Evolutionary conservation across 2,329 filamentous ascomycete genomes (phyloP).

Genomic region (Aspergillus flavus): DNA sequence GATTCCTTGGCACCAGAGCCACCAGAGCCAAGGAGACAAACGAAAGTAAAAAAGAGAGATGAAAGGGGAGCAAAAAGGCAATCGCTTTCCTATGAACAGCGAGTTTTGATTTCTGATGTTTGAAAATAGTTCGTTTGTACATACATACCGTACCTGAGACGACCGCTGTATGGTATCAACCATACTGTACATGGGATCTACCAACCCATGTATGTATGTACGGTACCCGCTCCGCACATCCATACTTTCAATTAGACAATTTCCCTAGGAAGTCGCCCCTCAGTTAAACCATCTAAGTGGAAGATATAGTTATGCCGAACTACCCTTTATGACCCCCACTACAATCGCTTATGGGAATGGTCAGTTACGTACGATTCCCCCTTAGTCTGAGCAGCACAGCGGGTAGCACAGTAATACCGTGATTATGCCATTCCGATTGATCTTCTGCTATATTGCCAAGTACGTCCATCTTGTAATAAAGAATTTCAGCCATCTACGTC

Average conservation of each 20-base stretch:
- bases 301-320: slow-evolving; percentile 6
- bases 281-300: background rate
- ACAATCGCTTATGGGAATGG: slow-evolving; percentile 3
- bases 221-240: slow-evolving; percentile 7
- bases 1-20: background rate
- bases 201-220: background rate
- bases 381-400: background rate
- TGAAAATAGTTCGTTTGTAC: background rate
- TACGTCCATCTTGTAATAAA: background rate
- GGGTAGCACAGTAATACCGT: background rate
- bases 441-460: background rate
- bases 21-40: background rate
- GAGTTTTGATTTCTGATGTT: background rate
- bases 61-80: background rate
- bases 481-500: background rate
- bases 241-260: background rate
- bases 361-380: slow-evolving; percentile 1
- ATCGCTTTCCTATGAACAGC: background rate
- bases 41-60: background rate
- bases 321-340: slow-evolving; percentile 12
- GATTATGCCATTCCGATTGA: slow-evolving; percentile 2
- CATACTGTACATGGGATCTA: slow-evolving; percentile 2
- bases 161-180: background rate
- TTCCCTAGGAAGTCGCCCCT: slow-evolving; percentile 8
- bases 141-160: background rate